Base-by-base conservation (phyloP, 1,284 basidiomycete species). In the Microbotryum saponariae region DNA sequence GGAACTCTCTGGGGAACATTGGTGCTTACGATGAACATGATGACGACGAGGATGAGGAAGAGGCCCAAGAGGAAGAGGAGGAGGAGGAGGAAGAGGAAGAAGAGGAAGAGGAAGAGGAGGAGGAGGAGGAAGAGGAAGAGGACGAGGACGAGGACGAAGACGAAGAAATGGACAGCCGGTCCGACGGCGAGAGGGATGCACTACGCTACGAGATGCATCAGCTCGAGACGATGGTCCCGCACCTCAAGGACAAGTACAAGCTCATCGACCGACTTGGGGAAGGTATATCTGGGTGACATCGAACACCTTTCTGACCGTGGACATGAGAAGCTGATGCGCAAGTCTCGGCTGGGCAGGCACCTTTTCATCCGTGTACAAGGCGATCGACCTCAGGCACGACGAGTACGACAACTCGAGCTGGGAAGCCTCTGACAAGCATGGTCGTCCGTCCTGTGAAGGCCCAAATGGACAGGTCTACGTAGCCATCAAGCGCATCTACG, bases 351-450 rank as follows among this genome's bases (percentile, higher is more conserved):
- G 8, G 16, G 18, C 58, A 81, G 91, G 94, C 27, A 99, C 94
- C 2, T 99, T 99, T 77, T 97, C 94, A 0, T 93, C 92, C 10
- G 94, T 99, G 12, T 99, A 97, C 81, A 97, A 98, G 73, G 94
- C 93, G 0, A 78, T 93, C 68, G 94, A 98, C 76, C 73, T 87
- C 45, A 78, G 82, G 61, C 84, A 87, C 73, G 83, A 88, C 71
- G 75, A 80, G 49, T 93, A 86, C 82, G 81, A 91, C 76, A 97
- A 97, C 74, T 72, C 77, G 10, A 79, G 83, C 21, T 97, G 94
- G 93, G 81, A 49, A 5, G 33, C 44, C n/a, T 52, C 33, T 10
- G 27, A 29, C 7, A 21, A 47, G n/a, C 27, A 27, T 33, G 23
- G 10, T 31, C 53, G 53, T 27, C 25, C 25, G 8, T 20, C 25